These are phyloP conservation scores for Colletotrichum limetticola DNA, from an alignment of 2,329 filamentous ascomycete species.

Conservation along the genomic window DNA sequence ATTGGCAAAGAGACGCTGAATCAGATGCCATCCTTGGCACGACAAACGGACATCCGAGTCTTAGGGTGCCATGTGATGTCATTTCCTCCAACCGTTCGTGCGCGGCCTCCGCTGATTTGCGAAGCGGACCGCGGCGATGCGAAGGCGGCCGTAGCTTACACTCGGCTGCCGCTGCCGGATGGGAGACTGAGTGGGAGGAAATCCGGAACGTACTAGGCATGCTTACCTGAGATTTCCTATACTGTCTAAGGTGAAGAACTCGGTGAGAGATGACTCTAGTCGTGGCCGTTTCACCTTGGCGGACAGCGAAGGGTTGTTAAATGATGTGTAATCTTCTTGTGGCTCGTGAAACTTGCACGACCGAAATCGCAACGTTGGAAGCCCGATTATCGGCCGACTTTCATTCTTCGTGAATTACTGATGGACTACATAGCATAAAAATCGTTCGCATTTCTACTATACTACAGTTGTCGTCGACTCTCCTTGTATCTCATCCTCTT, in stretches of 20 bases:
- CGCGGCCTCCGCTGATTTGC: not conserved
- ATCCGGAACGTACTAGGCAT: not conserved
- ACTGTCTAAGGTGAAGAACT: not conserved
- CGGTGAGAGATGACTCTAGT: not conserved
- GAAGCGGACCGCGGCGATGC: not conserved
- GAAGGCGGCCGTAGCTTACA: not conserved
- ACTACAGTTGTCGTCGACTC: too few species aligned
- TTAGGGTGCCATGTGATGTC: conserved; percentile 16
- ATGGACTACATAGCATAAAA: too few species aligned
- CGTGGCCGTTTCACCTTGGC: not conserved
- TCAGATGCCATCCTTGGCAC: not conserved
- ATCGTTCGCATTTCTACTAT: too few species aligned
- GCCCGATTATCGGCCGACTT: conserved; percentile 7
- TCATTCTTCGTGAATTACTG: not conserved
- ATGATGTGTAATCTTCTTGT: not conserved
- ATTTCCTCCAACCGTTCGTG: not conserved
- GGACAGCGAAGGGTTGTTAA: not conserved
- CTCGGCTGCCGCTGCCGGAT: not conserved
- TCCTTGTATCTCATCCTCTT: too few species aligned
- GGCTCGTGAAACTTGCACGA: not conserved
- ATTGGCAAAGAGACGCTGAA: not conserved
- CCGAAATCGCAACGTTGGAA: not conserved
- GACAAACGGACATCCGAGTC: conserved; percentile 16
- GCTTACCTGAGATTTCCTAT: not conserved
- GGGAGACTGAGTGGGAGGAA: not conserved